These are phyloP conservation scores for Fomitopsis schrenkii DNA, from an alignment of 1,284 basidiomycete genomes.

Conservation along the genomic window DNA sequence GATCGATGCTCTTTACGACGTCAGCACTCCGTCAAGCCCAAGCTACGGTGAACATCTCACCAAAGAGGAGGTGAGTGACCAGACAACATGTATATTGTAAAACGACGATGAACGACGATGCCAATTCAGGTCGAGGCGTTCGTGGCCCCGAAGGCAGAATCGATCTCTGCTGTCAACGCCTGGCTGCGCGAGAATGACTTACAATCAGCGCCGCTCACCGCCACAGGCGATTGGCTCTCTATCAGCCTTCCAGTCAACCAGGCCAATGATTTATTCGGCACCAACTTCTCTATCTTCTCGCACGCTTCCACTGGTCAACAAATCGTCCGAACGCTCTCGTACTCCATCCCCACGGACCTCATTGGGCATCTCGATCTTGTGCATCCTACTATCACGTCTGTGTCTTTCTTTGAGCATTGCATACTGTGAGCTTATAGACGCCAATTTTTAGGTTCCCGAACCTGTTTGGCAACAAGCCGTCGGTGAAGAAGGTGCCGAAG, in stretches of 20 bases:
- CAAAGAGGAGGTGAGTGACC: constrained; percentile 27
- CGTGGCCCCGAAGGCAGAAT: constrained; percentile 28
- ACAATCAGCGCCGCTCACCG: constrained; percentile 22
- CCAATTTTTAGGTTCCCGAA: neutral
- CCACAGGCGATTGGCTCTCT: constrained; percentile 35
- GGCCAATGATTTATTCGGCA: constrained; percentile 31
- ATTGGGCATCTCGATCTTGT: constrained; percentile 30
- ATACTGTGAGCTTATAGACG: neutral
- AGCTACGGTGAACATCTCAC: constrained; percentile 30
- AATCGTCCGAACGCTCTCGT: constrained; percentile 31
- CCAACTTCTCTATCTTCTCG: constrained; percentile 31
- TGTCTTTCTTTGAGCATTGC: neutral
- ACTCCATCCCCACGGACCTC: constrained; percentile 33
- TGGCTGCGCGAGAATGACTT: constrained; percentile 33
- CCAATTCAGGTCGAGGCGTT: constrained; percentile 27
- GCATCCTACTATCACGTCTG: constrained; percentile 32
- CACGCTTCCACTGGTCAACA: constrained; percentile 27
- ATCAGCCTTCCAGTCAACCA: constrained; percentile 30
- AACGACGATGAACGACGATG: neutral
- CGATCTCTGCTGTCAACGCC: constrained; percentile 27
- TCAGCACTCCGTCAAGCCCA: constrained; percentile 30
- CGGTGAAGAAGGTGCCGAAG: neutral
- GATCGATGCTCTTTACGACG: constrained; percentile 30
- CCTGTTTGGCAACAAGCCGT: constrained; percentile 30
- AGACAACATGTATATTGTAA: too few species aligned